A percentile compares a stretch with the other conserved stretches of the same genome.
These are phyloP conservation scores for Sporisorium exsertum DNA, from an alignment of 1,284 basidiomycete species.

Conservation along the genomic window DNA sequence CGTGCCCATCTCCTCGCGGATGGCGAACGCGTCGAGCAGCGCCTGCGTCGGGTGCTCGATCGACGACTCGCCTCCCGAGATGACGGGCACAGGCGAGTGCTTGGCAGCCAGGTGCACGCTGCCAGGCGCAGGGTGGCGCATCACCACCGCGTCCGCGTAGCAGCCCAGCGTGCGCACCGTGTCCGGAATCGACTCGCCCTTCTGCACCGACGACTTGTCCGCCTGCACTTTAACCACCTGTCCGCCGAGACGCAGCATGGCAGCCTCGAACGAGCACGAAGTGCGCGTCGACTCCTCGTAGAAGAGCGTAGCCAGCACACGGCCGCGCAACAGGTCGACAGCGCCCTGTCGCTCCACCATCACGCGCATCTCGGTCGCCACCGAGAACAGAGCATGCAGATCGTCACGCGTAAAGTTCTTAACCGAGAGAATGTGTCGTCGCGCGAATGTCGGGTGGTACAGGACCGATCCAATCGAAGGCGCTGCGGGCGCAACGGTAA, in stretches of 20 bases:
- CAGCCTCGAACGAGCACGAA: slow-evolving; percentile 89
- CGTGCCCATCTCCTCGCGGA: slow-evolving; percentile 96
- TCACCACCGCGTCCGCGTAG: slow-evolving; percentile 93
- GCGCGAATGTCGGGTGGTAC: slow-evolving; percentile 74
- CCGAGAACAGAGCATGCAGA: slow-evolving; percentile 90
- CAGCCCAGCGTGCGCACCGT: slow-evolving; percentile 94
- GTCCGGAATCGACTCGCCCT: slow-evolving; percentile 93
- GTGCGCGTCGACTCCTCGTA: slow-evolving; percentile 98
- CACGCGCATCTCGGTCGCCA: slow-evolving; percentile 95
- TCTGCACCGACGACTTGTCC: slow-evolving; percentile 87
- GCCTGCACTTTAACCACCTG: slow-evolving; percentile 87
- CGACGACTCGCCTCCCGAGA: slow-evolving; percentile 96
- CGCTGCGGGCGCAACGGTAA: slow-evolving; percentile 22
- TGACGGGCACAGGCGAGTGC: slow-evolving; percentile 91
- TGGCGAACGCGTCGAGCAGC: slow-evolving; percentile 90
- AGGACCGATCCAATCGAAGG: slow-evolving; percentile 49
- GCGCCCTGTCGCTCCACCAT: slow-evolving; percentile 92
- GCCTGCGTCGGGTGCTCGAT: slow-evolving; percentile 95
- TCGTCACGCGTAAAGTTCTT: slow-evolving; percentile 93
- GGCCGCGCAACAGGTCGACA: slow-evolving; percentile 89
- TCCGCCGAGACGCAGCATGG: slow-evolving; percentile 97
- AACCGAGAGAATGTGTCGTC: slow-evolving; percentile 92
- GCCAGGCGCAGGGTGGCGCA: slow-evolving; percentile 93
- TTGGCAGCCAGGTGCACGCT: slow-evolving; percentile 81
- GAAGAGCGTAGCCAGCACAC: slow-evolving; percentile 93